These are phyloP conservation scores for Logfia minima DNA, from an alignment of 129 eudicot species.

Conservation along the genomic window DNA sequence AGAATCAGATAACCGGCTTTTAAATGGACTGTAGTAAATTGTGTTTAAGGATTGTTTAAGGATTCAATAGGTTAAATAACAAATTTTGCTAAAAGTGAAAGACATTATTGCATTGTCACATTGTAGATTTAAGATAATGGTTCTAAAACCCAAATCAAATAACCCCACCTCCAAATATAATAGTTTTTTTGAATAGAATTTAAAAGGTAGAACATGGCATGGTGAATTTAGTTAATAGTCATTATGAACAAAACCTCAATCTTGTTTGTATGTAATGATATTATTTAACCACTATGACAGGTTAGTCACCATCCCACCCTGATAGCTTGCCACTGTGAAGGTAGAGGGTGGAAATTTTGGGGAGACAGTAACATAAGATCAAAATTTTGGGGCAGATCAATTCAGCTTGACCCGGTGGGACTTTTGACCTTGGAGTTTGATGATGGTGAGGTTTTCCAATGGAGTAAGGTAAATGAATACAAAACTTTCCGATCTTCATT, in stretches of 20 bases:
- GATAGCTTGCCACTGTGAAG: constrained; percentile 57
- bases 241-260: background rate
- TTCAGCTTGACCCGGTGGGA: constrained; percentile 68
- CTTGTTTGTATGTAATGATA: background rate
- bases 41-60: background rate
- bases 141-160: background rate
- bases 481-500: background rate
- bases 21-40: background rate
- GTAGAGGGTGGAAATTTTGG: constrained; percentile 63
- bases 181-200: background rate
- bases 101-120: background rate
- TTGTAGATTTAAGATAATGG: background rate
- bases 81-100: too few species aligned
- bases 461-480: constrained; percentile 51
- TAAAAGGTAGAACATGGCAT: background rate
- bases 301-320: constrained; percentile 58
- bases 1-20: background rate
- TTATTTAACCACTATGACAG: constrained; percentile 26
- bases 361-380: constrained; percentile 52
- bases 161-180: background rate
- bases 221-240: background rate
- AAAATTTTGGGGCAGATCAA: constrained; percentile 56
- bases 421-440: constrained; percentile 55
- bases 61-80: background rate
- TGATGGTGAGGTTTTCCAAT: constrained; percentile 55